Conservation (phyloP, 2,329 filamentous ascomycete genomes). For the Purpureocillium takamizusanense region DNA sequence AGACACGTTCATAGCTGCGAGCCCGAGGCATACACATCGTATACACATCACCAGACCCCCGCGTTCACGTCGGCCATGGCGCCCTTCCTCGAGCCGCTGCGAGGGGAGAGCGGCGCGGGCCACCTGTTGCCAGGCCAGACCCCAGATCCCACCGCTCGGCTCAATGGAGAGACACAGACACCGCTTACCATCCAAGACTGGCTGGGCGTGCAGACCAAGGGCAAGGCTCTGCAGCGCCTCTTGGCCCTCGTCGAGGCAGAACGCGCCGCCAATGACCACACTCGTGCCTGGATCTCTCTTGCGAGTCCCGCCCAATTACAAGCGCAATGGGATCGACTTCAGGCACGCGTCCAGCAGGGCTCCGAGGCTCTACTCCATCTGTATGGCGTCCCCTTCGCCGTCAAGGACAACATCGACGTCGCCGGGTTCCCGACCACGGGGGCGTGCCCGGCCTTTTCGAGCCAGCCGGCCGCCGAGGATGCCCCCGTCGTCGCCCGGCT, state of each 20-base stretch:
- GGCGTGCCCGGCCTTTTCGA: slow-evolving; percentile 39
- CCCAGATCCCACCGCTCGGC: too few species aligned
- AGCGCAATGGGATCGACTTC: slow-evolving; percentile 5
- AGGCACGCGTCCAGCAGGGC: slow-evolving; percentile 7
- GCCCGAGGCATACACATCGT: too few species aligned
- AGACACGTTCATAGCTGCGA: too few species aligned
- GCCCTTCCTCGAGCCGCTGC: too few species aligned
- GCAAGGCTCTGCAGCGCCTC: slow-evolving; percentile 17
- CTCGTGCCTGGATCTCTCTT: slow-evolving; percentile 21
- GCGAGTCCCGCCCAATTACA: slow-evolving; percentile 17
- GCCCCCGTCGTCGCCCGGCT: slow-evolving; percentile 39
- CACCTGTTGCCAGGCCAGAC: too few species aligned
- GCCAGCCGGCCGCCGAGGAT: slow-evolving; percentile 32
- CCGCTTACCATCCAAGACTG: slow-evolving; percentile 14
- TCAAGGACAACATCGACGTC: slow-evolving; percentile 49
- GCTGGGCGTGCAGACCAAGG: slow-evolving; percentile 14
- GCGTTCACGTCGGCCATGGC: too few species aligned
- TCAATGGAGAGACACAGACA: not conserved
- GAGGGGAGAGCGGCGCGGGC: too few species aligned
- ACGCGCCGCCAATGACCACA: slow-evolving; percentile 8
- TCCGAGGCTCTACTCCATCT: slow-evolving; percentile 28
- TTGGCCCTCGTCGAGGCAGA: slow-evolving; percentile 14
- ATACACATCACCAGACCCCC: too few species aligned
- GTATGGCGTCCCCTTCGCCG: slow-evolving; percentile 47
- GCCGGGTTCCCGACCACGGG: slow-evolving; percentile 41